Base-by-base conservation (phyloP, 148 eudicot species). In the Gaultheria prostrata region DNA sequence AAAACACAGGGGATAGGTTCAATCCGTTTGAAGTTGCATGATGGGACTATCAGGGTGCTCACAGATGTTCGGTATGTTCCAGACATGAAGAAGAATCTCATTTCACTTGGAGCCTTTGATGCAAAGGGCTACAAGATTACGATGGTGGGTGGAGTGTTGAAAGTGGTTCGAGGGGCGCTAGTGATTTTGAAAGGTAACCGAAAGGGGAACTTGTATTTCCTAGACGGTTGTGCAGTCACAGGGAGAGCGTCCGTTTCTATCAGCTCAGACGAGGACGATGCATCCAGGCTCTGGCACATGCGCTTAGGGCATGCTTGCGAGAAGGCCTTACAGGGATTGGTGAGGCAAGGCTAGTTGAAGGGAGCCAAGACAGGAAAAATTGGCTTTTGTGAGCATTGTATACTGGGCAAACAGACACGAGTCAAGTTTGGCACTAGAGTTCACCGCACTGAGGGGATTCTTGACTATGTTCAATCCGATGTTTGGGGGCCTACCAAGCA, bases 81-180 rank as follows among this genome's bases (percentile, higher is more conserved):
- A 4, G 18, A 53, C 17, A 54, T n/a, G n/a, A n/a, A n/a, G n/a
- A n/a, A n/a, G n/a, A 76, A 76, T 59, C 75, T 76, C 17, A 83
- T 83, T 20, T 76, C 57, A 32, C 14, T 83, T 45, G 85, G 57
- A 26, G 35, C 26, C 14, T 78, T 76, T 24, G 81, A 83, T 0
- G 0, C 35, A 1, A 56, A 74, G 12, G 75, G 75, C 30, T 76
- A 15, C 53, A 17, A 15, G 6, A 3, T 30, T 4, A 39, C 24
- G 3, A 30, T 45, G n/a, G 71, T 3, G 45, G 32, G 50, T 83
- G 56, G 43, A 76, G 59, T 57, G 7, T 1, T 76, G 1, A 57
- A 45, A 20, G 43, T 76, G 9, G 8, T 8, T 15, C 21, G 8
- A 26, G 18, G 83, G n/a, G 48, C 76, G 21, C 24, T 43, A 2